Base-by-base conservation (phyloP, 352 stramenopile genomes). In the Pythium rishiriense region DNA sequence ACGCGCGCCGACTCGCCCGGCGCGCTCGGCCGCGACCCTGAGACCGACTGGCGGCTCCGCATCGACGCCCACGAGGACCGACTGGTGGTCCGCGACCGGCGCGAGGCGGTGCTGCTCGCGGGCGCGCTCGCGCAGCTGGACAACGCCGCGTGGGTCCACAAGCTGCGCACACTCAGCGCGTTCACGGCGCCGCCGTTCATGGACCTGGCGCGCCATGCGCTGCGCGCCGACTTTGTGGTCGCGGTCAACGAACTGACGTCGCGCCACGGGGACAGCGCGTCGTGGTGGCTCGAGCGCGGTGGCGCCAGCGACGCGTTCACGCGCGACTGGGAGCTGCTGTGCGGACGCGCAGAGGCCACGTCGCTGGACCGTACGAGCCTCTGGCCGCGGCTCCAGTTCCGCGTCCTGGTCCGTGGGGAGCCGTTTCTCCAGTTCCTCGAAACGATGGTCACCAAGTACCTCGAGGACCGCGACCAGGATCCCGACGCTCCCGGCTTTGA, bases 1-100 rank as follows among this genome's bases (percentile, higher is more conserved):
- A 4, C n/a, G 4, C 56, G 43, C 43, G 15, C 28, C 17, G 56
- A 62, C 24, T 39, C 56, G 21, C 28, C 41, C n/a, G 56, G 25
- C 6, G 29, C 31, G 11, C n/a, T 55, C 25, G 47, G 47, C 24
- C 47, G 47, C 21, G 47, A 53, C 15, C 47, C 42, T 4, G 28
- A 53, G 19, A 29, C 22, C 47, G 47, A 53, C 47, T 53, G 47
- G 47, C 37, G 47, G 47, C 24, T 53, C 10, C 10, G 22, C 7
- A 9, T 53, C n/a, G n/a, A n/a, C n/a, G n/a, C n/a, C n/a, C n/a
- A n/a, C n/a, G n/a, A n/a, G n/a, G n/a, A n/a, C n/a, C n/a, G n/a
- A n/a, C n/a, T n/a, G n/a, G n/a, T n/a, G n/a, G n/a, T n/a, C n/a
- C n/a, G 15, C 24, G 19, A 53, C 11, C 24, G 24, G 24, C 24